Percentiles rank a stretch among this genome's conserved stretches.
Evolutionary conservation across 2,329 filamentous ascomycete genomes (phyloP).

Genomic region (Nemania sp.): DNA sequence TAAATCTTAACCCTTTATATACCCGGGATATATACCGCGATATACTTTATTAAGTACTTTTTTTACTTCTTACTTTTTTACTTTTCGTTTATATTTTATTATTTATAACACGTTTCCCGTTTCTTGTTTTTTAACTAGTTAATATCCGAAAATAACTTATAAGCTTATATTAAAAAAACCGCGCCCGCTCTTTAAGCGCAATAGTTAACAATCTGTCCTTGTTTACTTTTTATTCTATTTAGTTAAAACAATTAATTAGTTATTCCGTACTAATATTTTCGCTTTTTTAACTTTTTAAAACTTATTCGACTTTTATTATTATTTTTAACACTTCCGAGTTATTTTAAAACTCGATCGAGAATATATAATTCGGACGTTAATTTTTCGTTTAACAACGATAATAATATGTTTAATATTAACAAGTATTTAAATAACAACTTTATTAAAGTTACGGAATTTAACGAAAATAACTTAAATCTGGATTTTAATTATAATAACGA

Average conservation of each 20-base stretch:
- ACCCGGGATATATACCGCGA: not conserved
- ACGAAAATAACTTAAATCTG: not conserved
- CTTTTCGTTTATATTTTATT: not conserved
- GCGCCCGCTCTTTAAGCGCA: not conserved
- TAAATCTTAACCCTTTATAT: not conserved
- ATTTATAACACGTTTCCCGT: not conserved
- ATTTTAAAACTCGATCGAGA: not conserved
- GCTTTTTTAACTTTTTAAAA: not conserved
- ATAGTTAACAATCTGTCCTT: not conserved
- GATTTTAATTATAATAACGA: not conserved
- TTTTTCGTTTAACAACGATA: not conserved
- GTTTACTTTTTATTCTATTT: not conserved
- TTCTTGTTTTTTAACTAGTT: not conserved
- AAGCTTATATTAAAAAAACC: not conserved
- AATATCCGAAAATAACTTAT: not conserved
- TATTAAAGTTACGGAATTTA: not conserved
- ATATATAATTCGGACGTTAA: not conserved
- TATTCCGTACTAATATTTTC: not conserved
- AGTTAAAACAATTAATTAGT: too few relatives aligned
- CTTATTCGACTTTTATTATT: not conserved
- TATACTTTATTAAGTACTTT: not conserved
- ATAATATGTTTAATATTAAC: not conserved
- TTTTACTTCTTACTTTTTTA: not conserved
- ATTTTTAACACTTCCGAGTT: not conserved
- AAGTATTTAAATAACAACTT: not conserved